phyloP scores from a whole-genome alignment of 108 stramenopile species.

The Cyclostephanos invisitatus region DNA sequence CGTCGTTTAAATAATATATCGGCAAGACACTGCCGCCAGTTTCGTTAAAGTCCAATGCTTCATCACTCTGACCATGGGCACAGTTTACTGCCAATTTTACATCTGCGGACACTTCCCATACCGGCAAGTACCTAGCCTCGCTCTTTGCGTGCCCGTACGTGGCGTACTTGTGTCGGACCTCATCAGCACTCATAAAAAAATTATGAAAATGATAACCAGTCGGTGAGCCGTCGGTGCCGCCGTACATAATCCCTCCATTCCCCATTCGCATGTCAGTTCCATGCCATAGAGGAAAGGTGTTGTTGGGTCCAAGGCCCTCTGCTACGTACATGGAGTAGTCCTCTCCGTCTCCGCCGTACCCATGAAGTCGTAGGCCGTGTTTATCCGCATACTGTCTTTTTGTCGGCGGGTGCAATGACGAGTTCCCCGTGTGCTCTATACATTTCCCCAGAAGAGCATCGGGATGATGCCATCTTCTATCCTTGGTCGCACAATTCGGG shows the following conservation, averaged over 20 bases:
- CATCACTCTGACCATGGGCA: background rate
- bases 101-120: background rate
- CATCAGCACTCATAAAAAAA: slow-evolving; percentile 36
- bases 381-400: slow-evolving; percentile 8
- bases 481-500: slow-evolving; percentile 27
- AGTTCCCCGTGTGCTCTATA: slow-evolving; percentile 43
- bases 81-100: background rate
- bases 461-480: slow-evolving; percentile 37
- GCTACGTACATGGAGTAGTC: slow-evolving; percentile 3
- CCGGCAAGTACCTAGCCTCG: slow-evolving; percentile 8
- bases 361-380: background rate
- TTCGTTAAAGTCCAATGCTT: background rate
- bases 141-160: slow-evolving; percentile 49
- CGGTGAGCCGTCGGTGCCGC: background rate
- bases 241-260: background rate
- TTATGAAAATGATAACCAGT: slow-evolving; percentile 56
- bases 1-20: slow-evolving; percentile 6
- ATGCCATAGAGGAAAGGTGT: slow-evolving; percentile 28
- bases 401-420: slow-evolving; percentile 14
- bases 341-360: slow-evolving; percentile 7
- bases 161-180: slow-evolving; percentile 34
- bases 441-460: slow-evolving; percentile 53
- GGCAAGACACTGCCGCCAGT: slow-evolving; percentile 1
- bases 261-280: slow-evolving; percentile 15
- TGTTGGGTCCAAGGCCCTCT: slow-evolving; percentile 4